A percentile compares a stretch with the other conserved stretches of the same genome.
Conservation (phyloP, 805 yeast species). For the Ogataea neopini region DNA sequence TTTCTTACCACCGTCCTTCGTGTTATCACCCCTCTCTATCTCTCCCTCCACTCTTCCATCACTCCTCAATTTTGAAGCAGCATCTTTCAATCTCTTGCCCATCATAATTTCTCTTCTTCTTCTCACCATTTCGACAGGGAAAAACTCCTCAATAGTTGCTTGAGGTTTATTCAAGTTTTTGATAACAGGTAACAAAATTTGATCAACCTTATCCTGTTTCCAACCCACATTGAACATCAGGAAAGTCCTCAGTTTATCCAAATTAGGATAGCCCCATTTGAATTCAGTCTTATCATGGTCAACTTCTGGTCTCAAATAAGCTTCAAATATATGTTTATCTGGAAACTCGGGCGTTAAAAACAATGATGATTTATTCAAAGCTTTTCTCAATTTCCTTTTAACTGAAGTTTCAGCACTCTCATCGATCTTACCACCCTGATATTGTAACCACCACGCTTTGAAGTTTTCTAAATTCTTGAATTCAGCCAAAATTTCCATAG, state of each 20-base stretch:
- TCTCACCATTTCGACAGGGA: slow-evolving; percentile 57
- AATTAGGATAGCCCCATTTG: slow-evolving; percentile 87
- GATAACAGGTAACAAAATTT: slow-evolving; percentile 81
- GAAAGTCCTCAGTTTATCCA: slow-evolving; percentile 73
- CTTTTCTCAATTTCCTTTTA: slow-evolving; percentile 56
- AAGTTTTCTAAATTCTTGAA: slow-evolving; percentile 51
- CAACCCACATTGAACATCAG: slow-evolving; percentile 76
- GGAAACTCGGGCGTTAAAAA: slow-evolving; percentile 69
- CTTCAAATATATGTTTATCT: slow-evolving; percentile 63
- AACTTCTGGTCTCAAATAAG: slow-evolving; percentile 79
- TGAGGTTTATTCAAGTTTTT: slow-evolving; percentile 75
- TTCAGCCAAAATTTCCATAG: slow-evolving; percentile 87
- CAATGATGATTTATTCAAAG: slow-evolving; percentile 52
- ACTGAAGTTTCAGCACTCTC: slow-evolving; percentile 48
- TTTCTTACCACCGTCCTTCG: slow-evolving; percentile 7
- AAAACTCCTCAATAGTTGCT: slow-evolving; percentile 63
- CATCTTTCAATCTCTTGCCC: slow-evolving; percentile 64
- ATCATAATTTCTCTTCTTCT: slow-evolving; percentile 46
- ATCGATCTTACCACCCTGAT: slow-evolving; percentile 41
- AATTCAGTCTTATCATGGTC: slow-evolving; percentile 78
- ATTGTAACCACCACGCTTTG: slow-evolving; percentile 59
- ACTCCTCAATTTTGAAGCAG: slow-evolving; percentile 48
- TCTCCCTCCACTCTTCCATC: too few relatives aligned
- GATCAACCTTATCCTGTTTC: slow-evolving; percentile 74
- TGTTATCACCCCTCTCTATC: too few relatives aligned